phyloP scores from a whole-genome alignment of 2,329 filamentous ascomycete species.

The Aspergillus tubingensis region DNA sequence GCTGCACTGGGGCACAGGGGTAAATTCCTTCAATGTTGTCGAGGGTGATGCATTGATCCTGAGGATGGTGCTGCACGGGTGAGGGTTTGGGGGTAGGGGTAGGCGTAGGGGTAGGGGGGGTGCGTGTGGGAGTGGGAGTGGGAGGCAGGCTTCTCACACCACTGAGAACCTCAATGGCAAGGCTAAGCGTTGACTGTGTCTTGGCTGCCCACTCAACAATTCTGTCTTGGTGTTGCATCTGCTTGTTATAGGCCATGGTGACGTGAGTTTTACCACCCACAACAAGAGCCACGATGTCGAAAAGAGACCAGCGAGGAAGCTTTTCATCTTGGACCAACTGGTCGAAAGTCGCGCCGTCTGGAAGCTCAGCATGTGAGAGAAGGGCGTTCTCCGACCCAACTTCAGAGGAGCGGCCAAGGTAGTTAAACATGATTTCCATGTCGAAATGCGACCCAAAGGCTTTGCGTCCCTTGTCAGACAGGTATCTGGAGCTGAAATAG shows the following conservation, averaged over 20 bases:
- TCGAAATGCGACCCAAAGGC: slow-evolving; percentile 1
- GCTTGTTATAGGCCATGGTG: neutral
- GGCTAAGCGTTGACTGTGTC: neutral
- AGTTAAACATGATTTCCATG: slow-evolving; percentile 17
- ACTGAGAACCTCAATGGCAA: neutral
- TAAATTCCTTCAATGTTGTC: slow-evolving; percentile 6
- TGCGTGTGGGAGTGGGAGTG: too few species aligned
- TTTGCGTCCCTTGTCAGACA: neutral
- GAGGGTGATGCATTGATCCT: neutral
- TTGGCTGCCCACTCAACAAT: neutral
- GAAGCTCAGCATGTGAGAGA: neutral
- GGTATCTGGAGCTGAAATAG: slow-evolving; percentile 15
- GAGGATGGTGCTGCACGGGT: neutral
- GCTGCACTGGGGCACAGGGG: slow-evolving; percentile 1
- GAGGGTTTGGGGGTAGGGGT: neutral
- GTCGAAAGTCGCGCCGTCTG: neutral
- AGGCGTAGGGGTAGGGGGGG: neutral
- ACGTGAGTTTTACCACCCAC: slow-evolving; percentile 1
- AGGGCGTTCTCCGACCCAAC: slow-evolving; percentile 1
- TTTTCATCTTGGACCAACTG: neutral
- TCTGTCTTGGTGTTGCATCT: neutral
- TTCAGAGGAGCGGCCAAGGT: slow-evolving; percentile 6
- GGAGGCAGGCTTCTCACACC: neutral
- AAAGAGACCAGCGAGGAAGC: slow-evolving; percentile 7
- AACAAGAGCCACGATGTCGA: slow-evolving; percentile 6